Base-by-base conservation (phyloP, 768 basidiomycete species). In the Pholiota conissans region DNA sequence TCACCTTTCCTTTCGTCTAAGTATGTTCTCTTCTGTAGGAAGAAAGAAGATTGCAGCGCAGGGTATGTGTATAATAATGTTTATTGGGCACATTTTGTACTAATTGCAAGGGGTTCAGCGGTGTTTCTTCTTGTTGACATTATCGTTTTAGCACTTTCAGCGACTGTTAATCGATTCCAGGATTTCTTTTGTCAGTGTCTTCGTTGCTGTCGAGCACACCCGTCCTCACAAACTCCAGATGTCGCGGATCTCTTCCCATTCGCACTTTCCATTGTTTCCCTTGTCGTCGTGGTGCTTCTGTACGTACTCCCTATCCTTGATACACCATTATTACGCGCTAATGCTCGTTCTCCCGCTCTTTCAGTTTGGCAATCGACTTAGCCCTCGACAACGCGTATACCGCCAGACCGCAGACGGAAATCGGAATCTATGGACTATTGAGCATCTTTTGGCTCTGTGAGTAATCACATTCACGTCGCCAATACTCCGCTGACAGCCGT, bases 201-300 rank as follows among this genome's bases (percentile, higher is more conserved):
- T n/a, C n/a, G n/a, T n/a, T n/a, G n/a, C n/a, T n/a, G n/a, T n/a
- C n/a, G n/a, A n/a, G n/a, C n/a, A n/a, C n/a, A n/a, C n/a, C n/a
- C n/a, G n/a, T n/a, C n/a, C n/a, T n/a, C n/a, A n/a, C n/a, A n/a
- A n/a, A 9, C 27, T 16, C 16, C 60, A 85, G 84, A 79, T 65
- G 70, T 81, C 46, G 85, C 85, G 5, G 84, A 85, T 69, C 66
- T 83, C 22, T 84, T 84, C 65, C 85, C 85, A n/a, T 72, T 85
- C 54, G 78, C 72, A n/a, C 75, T 86, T 34, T 84, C 84, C 28
- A 80, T 84, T 63, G 66, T 75, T 49, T 83, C 83, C 1, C 64
- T 83, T 28, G 67, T 77, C 30, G 55, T 83, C 28, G 66, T 84
- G 34, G 63, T 74, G 29, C 28, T 71, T 35, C 69, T 76, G 84